Conservation (phyloP, 192 early-diverging fungal genomes). For the Backusella tuberculispora region DNA sequence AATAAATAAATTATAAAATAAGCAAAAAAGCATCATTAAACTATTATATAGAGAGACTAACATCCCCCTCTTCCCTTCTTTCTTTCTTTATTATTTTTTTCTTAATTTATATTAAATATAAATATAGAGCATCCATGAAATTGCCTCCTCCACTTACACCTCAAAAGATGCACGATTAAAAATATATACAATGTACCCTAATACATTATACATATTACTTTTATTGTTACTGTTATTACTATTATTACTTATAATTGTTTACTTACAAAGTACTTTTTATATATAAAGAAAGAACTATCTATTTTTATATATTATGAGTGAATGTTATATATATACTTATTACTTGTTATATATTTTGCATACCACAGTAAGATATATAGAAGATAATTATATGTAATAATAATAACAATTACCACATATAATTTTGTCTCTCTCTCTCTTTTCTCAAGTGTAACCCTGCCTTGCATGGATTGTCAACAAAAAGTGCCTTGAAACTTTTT, state of each 20-base stretch:
- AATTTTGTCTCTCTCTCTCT: constrained; percentile 10
- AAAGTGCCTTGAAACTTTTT: neutral
- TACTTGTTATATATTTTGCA: constrained; percentile 13
- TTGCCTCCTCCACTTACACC: constrained; percentile 8
- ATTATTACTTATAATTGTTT: too few species aligned
- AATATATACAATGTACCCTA: neutral
- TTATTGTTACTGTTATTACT: too few species aligned
- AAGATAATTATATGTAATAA: too few species aligned
- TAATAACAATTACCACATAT: neutral
- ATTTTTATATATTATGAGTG: neutral
- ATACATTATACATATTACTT: too few species aligned
- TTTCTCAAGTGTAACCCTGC: neutral
- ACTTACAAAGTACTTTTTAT: too few species aligned
- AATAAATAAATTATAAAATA: neutral
- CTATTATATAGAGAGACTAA: neutral
- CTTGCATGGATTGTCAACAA: constrained; percentile 24
- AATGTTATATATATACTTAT: neutral
- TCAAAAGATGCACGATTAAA: constrained; percentile 29
- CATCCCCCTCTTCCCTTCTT: neutral
- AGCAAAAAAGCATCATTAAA: neutral
- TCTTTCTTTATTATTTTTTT: neutral
- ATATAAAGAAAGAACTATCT: constrained; percentile 4
- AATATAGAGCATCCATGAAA: constrained; percentile 13
- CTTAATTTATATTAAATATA: neutral
- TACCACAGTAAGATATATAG: neutral